Base-by-base conservation (phyloP, 78 protist genomes). In the Dictyostelium firmibasis region DNA sequence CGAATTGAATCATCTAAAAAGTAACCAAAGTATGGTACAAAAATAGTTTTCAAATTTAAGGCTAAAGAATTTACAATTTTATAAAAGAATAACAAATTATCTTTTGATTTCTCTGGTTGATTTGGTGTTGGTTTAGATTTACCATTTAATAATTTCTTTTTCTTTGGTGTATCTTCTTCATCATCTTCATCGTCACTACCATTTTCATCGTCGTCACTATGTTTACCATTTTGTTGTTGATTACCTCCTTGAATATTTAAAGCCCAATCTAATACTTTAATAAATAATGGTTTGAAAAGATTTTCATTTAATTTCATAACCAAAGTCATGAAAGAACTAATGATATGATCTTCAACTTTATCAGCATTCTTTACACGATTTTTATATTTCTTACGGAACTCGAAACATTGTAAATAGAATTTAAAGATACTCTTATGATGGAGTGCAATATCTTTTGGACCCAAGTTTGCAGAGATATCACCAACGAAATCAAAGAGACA, bases 251-350 rank as follows among this genome's bases (percentile, higher is more conserved):
- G 69, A 41, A 41, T n/a, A 41, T 35, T 77, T 33, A 79, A 35
- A 11, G 86, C 93, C 93, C 93, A 88, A 43, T 88, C 93, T 50
- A 76, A 78, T 31, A 79, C 60, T 86, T 91, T 91, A n/a, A 91
- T 60, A 57, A 92, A 83, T 27, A 85, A 69, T 81, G 96, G 96
- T 36, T 81, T 77, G 64, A 92, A 92, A 23, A 92, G 62, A 13
- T 44, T 57, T 82, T 92, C 96, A 70, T 92, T 92, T 47, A 92
- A 36, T 60, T 92, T 92, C 92, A 84, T 83, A 27, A 83, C 81
- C 85, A 92, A 57, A 7, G 78, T 74, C 36, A 92, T 62, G 33
- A 79, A 83, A 2, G 82, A 50, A 41, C 47, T 41, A 53, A 92
- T 84, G 35, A 84, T 74, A 33, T 81, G 91, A 29, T 72, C 87